Conservation (phyloP, 2,329 filamentous ascomycete species). For the Colletotrichum horii region DNA sequence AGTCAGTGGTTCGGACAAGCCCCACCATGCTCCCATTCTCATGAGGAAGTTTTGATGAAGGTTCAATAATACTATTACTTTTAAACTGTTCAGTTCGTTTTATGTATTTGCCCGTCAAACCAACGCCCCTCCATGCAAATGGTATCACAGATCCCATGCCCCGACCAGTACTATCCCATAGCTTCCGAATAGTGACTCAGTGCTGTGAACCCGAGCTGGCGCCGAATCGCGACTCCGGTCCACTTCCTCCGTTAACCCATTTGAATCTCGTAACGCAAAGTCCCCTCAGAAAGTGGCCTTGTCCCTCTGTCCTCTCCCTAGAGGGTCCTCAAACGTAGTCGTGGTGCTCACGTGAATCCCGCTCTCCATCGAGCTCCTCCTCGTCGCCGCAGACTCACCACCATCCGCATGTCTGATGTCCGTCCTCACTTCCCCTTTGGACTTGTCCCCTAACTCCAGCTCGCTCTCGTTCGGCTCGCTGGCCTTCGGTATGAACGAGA, state of each 20-base stretch:
- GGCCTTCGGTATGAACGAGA: not conserved
- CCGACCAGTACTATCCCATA: not conserved
- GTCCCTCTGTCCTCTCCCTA: not conserved
- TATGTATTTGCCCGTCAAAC: not conserved
- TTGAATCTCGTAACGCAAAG: not conserved
- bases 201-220: not conserved
- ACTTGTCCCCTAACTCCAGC: conserved; percentile 34
- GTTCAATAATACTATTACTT: not conserved
- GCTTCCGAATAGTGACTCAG: not conserved
- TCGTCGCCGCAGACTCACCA: not conserved
- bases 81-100: not conserved
- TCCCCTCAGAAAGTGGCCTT: not conserved
- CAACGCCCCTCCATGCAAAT: not conserved
- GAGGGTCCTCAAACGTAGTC: conserved; percentile 7
- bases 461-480: conserved; percentile 27
- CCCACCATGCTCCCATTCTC: not conserved
- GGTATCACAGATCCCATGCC: not conserved
- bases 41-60: not conserved
- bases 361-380: conserved; percentile 8
- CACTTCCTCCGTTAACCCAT: not conserved
- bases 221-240: not conserved
- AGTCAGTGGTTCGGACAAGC: not conserved
- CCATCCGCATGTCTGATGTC: conserved; percentile 26
- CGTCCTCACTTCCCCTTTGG: conserved; percentile 33
- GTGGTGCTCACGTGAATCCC: conserved; percentile 25